Conservation (phyloP, 1,284 basidiomycete genomes). For the Papiliotrema nemorosa region DNA sequence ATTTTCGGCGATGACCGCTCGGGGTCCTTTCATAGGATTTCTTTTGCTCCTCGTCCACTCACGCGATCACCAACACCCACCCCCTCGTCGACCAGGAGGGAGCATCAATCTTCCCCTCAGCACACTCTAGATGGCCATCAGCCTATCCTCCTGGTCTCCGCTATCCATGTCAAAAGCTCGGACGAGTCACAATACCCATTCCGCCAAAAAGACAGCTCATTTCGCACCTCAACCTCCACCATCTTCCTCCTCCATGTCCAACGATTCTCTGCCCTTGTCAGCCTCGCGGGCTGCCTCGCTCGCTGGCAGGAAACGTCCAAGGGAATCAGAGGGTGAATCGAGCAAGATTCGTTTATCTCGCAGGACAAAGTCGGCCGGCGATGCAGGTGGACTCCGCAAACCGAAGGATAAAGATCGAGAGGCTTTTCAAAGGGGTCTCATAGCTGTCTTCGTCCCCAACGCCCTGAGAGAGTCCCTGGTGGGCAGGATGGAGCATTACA, state of each 20-base stretch:
- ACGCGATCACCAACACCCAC: constrained; percentile 3
- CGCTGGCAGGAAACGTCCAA: constrained; percentile 40
- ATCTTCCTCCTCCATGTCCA: constrained; percentile 15
- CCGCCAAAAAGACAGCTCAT: background rate
- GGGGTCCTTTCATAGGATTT: background rate
- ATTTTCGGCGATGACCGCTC: background rate
- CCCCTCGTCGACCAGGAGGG: constrained; percentile 3
- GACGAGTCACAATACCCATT: constrained; percentile 7
- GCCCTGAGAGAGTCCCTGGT: constrained; percentile 40
- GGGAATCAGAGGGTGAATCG: constrained; percentile 32
- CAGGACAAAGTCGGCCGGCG: constrained; percentile 44
- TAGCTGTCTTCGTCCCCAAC: constrained; percentile 47
- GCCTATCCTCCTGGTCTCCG: constrained; percentile 10
- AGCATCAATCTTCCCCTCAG: background rate
- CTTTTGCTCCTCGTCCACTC: background rate
- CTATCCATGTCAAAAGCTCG: constrained; percentile 8
- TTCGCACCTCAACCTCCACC: background rate
- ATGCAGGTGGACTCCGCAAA: constrained; percentile 14
- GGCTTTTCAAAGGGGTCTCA: constrained; percentile 45
- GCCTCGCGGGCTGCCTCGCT: constrained; percentile 34
- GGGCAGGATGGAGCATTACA: constrained; percentile 52
- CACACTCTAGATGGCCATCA: constrained; percentile 12
- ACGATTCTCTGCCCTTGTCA: constrained; percentile 9
- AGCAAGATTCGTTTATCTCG: constrained; percentile 15
- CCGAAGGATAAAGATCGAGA: constrained; percentile 31